Conservation (phyloP, 306 rosid genomes). For the Medicago ruthenica region DNA sequence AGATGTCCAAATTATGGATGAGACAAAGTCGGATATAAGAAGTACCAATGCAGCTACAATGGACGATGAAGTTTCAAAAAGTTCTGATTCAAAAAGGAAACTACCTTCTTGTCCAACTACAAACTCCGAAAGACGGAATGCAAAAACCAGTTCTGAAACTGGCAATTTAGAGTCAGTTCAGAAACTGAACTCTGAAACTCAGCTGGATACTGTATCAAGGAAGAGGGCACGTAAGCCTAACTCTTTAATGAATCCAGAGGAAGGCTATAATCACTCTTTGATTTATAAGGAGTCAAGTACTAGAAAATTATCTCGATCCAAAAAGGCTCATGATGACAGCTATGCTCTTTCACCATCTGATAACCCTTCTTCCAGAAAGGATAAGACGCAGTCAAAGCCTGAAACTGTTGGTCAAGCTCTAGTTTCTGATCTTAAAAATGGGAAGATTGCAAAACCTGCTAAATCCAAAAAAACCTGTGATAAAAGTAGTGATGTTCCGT, state of each 20-base stretch:
- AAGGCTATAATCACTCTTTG: slow-evolving; percentile 73
- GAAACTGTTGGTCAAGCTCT: slow-evolving; percentile 26
- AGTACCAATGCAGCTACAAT: slow-evolving; percentile 38
- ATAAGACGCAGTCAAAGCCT: slow-evolving; percentile 25
- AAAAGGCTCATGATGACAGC: slow-evolving; percentile 42
- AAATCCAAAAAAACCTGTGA: slow-evolving; percentile 20
- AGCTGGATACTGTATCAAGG: slow-evolving; percentile 49
- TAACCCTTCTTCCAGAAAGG: slow-evolving; percentile 36
- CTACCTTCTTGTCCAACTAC: slow-evolving; percentile 30
- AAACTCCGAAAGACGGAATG: slow-evolving; percentile 42
- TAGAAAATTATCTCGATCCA: slow-evolving; percentile 36
- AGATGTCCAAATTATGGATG: slow-evolving; percentile 37
- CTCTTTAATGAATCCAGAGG: slow-evolving; percentile 71
- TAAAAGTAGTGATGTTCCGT: slow-evolving; percentile 34
- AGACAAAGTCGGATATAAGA: slow-evolving; percentile 28
- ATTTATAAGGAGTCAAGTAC: slow-evolving; percentile 44
- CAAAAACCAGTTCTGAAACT: slow-evolving; percentile 39
- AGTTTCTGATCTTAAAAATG: slow-evolving; percentile 4
- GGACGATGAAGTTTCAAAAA: slow-evolving; percentile 33
- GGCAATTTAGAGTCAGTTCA: slow-evolving; percentile 33
- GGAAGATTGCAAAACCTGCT: slow-evolving; percentile 35
- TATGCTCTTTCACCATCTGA: slow-evolving; percentile 18
- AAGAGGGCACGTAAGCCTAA: slow-evolving; percentile 79
- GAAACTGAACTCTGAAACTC: slow-evolving; percentile 46
- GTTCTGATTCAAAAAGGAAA: slow-evolving; percentile 43